phyloP scores from a whole-genome alignment of 176 grass and related monocot genomes.

The Aegilops tauschii region DNA sequence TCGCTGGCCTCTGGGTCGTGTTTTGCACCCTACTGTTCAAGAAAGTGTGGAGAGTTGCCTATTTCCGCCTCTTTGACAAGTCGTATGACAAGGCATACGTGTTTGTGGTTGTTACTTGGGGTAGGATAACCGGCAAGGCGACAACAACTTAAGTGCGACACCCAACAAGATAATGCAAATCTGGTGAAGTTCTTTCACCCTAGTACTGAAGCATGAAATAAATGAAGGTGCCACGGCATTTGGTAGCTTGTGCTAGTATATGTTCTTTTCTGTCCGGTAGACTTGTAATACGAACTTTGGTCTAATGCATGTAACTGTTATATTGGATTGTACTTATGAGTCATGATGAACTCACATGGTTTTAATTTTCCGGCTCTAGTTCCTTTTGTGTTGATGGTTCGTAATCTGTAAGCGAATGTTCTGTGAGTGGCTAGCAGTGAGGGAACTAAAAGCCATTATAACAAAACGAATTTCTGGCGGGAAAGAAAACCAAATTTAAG shows the following conservation, averaged over 20 bases:
- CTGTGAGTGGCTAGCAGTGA: too few species aligned
- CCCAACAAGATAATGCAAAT: background rate
- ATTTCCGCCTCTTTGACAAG: constrained; percentile 8
- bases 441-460: too few species aligned
- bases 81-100: background rate
- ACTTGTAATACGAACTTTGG: too few species aligned
- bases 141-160: background rate
- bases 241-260: background rate
- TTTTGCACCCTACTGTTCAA: constrained; percentile 11
- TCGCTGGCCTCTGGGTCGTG: constrained; percentile 22
- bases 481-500: too few species aligned
- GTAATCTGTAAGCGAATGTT: too few species aligned
- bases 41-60: constrained; percentile 23
- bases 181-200: background rate
- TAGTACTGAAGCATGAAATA: background rate
- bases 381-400: too few species aligned
- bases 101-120: background rate
- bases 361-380: too few species aligned
- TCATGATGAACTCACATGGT: too few species aligned
- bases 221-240: background rate
- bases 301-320: too few species aligned
- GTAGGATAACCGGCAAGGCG: background rate
- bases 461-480: too few species aligned
- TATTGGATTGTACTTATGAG: too few species aligned
- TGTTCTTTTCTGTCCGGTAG: background rate